Percentiles rank a stretch among this genome's conserved stretches.
Conservation (phyloP, 2,329 filamentous ascomycete species). For the Blumeria hordei region DNA sequence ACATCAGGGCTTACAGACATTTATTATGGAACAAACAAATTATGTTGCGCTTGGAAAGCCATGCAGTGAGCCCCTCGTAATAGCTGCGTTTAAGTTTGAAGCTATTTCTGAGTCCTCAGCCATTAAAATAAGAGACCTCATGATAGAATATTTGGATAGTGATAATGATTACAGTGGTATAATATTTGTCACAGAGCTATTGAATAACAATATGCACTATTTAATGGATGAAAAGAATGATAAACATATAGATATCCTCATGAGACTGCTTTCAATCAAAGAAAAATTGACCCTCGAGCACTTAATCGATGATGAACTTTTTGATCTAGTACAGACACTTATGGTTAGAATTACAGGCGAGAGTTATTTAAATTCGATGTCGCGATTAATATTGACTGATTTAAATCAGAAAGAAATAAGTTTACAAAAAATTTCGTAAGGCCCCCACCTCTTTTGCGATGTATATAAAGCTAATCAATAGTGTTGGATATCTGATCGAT, state of each 20-base stretch:
- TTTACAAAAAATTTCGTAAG: background rate
- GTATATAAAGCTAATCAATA: background rate
- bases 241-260: background rate
- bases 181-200: background rate
- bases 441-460: background rate
- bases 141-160: background rate
- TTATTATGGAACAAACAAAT: conserved; percentile 17
- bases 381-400: background rate
- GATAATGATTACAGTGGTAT: background rate
- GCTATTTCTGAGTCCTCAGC: background rate
- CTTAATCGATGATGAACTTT: background rate
- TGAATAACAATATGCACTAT: conserved; percentile 1
- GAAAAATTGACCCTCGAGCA: background rate
- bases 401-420: background rate
- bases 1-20: conserved; percentile 21
- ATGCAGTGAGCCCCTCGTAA: background rate
- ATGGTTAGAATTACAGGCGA: background rate
- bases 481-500: background rate
- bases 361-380: background rate
- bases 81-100: background rate
- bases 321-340: background rate
- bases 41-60: background rate
- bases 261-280: background rate
- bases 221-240: background rate
- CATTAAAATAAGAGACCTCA: background rate